Percentiles rank a stretch among this genome's conserved stretches.
phyloP scores from a whole-genome alignment of 495 filamentous ascomycete genomes.

The Podospora fimiseda region DNA sequence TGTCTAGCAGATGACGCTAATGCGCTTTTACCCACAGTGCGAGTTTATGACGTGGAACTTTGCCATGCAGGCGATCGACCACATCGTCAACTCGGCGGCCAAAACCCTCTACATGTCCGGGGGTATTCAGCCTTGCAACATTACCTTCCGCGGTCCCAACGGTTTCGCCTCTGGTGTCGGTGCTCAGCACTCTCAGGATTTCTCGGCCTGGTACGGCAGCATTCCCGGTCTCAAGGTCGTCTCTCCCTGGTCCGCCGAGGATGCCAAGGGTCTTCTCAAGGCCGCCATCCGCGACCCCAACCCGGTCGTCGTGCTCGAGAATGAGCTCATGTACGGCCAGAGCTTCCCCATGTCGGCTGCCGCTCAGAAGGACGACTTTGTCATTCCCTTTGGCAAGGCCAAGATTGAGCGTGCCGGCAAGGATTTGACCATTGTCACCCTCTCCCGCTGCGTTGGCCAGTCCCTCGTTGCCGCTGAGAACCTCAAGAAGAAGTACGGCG shows the following conservation, averaged over 20 bases:
- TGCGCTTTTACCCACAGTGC: slow-evolving; percentile 49
- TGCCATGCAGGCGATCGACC: slow-evolving; percentile 99
- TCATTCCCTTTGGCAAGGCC: slow-evolving; percentile 93
- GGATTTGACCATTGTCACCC: slow-evolving; percentile 89
- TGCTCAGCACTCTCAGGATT: slow-evolving; percentile 98
- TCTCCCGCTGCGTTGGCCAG: slow-evolving; percentile 93
- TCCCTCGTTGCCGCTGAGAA: slow-evolving; percentile 79
- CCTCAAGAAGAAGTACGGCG: slow-evolving; percentile 91
- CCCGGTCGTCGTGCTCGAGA: slow-evolving; percentile 90
- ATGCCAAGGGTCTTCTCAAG: slow-evolving; percentile 96
- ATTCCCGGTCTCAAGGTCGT: slow-evolving; percentile 97
- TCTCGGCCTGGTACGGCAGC: slow-evolving; percentile 96
- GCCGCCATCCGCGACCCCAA: slow-evolving; percentile 98
- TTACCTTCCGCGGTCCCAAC: slow-evolving; percentile 98
- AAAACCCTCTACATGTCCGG: slow-evolving; percentile 99
- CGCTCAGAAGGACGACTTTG: slow-evolving; percentile 90
- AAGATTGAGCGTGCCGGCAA: slow-evolving; percentile 96
- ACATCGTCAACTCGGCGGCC: slow-evolving; percentile 97
- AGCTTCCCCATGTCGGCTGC: slow-evolving; percentile 93
- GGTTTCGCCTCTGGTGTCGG: slow-evolving; percentile 94
- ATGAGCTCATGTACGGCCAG: slow-evolving; percentile 95
- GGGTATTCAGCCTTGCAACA: slow-evolving; percentile 98
- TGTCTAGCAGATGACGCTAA: background rate
- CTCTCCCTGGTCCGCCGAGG: slow-evolving; percentile 89
- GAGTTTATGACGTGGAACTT: slow-evolving; percentile 99